Percentiles rank a stretch among this genome's conserved stretches.
These are phyloP conservation scores for Chalaropsis ovoidea DNA, from an alignment of 2,329 filamentous ascomycete species.

Conservation along the genomic window DNA sequence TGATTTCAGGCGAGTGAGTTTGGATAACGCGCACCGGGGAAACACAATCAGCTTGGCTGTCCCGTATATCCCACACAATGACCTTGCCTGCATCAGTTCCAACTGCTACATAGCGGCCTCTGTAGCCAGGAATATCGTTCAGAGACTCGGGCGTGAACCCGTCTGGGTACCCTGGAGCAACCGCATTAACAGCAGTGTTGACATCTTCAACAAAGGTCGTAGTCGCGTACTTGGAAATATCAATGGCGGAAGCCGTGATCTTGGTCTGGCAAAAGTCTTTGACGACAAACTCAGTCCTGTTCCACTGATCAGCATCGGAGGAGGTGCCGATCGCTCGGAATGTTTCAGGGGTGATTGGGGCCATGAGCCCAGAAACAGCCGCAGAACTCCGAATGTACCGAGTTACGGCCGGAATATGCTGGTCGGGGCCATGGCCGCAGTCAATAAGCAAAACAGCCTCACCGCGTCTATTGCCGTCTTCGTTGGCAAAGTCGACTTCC, in stretches of 20 bases:
- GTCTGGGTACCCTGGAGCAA: slow-evolving; percentile 17
- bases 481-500: slow-evolving; percentile 79
- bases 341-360: neutral
- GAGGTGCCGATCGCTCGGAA: slow-evolving; percentile 30
- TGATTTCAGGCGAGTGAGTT: slow-evolving; percentile 81
- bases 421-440: slow-evolving; percentile 56
- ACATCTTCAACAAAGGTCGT: slow-evolving; percentile 64
- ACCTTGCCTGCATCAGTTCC: slow-evolving; percentile 72
- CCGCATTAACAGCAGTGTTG: slow-evolving; percentile 9
- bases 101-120: slow-evolving; percentile 68
- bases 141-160: slow-evolving; percentile 5
- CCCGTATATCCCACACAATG: slow-evolving; percentile 75
- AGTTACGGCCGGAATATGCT: slow-evolving; percentile 35
- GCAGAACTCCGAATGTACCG: slow-evolving; percentile 36
- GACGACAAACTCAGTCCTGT: slow-evolving; percentile 43
- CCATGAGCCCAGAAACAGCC: neutral
- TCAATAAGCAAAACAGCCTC: slow-evolving; percentile 67
- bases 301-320: slow-evolving; percentile 53
- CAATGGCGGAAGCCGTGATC: slow-evolving; percentile 61
- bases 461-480: slow-evolving; percentile 64
- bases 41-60: slow-evolving; percentile 40
- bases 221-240: slow-evolving; percentile 62
- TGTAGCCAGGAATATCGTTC: slow-evolving; percentile 67
- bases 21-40: slow-evolving; percentile 70
- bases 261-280: slow-evolving; percentile 48